A percentile compares a stretch with the other conserved stretches of the same genome.
Evolutionary conservation across 495 filamentous ascomycete genomes (phyloP).

Genomic region (Penicillium simplicissimum): DNA sequence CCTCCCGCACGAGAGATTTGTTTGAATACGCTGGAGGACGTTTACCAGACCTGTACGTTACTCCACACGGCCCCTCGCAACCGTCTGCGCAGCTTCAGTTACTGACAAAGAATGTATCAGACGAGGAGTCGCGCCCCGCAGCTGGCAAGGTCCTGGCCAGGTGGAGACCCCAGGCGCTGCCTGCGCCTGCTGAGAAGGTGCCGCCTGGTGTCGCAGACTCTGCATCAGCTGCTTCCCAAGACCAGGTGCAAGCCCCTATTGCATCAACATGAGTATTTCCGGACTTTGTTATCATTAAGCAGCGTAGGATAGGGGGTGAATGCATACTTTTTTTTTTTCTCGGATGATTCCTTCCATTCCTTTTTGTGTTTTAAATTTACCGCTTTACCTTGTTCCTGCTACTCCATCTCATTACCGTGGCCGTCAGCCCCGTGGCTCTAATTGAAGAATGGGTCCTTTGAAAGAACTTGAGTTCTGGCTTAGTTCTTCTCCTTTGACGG

Average conservation of each 20-base stretch:
- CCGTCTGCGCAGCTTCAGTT: neutral
- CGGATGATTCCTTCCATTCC: too few relatives aligned
- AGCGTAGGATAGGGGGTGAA: too few relatives aligned
- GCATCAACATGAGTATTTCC: neutral
- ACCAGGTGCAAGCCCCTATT: neutral
- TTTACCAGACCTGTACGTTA: constrained; percentile 68
- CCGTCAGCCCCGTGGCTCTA: too few relatives aligned
- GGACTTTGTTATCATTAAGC: neutral
- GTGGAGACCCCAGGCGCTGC: constrained; percentile 40
- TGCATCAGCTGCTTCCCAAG: neutral
- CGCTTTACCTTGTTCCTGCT: too few relatives aligned
- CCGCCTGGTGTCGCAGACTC: neutral
- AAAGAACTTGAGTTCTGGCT: too few relatives aligned
- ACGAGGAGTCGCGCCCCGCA: constrained; percentile 48
- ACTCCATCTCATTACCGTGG: too few relatives aligned
- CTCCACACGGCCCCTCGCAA: neutral
- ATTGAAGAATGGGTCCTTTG: too few relatives aligned
- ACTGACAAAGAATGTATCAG: constrained; percentile 18
- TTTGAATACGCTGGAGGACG: constrained; percentile 78
- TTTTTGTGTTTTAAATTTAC: too few relatives aligned
- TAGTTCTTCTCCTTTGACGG: too few relatives aligned
- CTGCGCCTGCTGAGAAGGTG: neutral
- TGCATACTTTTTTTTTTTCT: too few relatives aligned
- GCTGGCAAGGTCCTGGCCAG: constrained; percentile 45
- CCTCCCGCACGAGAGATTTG: constrained; percentile 80